phyloP scores from a whole-genome alignment of 2,329 filamentous ascomycete genomes.

The Exophiala sp. region DNA sequence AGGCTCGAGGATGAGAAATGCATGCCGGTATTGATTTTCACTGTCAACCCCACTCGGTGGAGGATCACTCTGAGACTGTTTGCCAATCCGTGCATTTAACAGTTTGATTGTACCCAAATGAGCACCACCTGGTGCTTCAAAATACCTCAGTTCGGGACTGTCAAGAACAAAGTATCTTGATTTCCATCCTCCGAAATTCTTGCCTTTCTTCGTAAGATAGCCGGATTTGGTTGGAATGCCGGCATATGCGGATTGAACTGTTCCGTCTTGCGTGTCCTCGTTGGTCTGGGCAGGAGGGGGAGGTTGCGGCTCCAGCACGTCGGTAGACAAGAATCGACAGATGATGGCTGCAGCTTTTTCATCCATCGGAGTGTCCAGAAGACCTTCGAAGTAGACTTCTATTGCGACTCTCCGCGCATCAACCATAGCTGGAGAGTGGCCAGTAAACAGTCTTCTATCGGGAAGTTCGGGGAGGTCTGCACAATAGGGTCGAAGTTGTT shows the following conservation, averaged over 20 bases:
- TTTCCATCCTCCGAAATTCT: constrained; percentile 99
- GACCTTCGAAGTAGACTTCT: constrained; percentile 78
- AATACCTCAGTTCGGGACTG: constrained; percentile 77
- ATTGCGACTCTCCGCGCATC: constrained; percentile 79
- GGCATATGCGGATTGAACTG: constrained; percentile 48
- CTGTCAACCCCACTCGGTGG: constrained; percentile 62
- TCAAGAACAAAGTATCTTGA: constrained; percentile 70
- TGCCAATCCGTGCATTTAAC: constrained; percentile 85
- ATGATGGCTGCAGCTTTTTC: constrained; percentile 72
- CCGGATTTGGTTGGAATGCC: constrained; percentile 73
- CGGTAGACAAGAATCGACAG: constrained; percentile 77
- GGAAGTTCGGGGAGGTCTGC: constrained; percentile 73
- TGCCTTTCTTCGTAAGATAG: constrained; percentile 92
- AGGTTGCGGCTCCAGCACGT: constrained; percentile 54
- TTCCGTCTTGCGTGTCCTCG: constrained; percentile 27
- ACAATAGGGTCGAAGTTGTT: constrained; percentile 71
- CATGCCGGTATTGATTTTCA: constrained; percentile 94
- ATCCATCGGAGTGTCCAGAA: constrained; percentile 79
- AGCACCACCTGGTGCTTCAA: constrained; percentile 82
- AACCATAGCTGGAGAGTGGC: constrained; percentile 88
- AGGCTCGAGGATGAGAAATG: constrained; percentile 89
- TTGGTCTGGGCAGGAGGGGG: constrained; percentile 30
- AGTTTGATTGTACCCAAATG: constrained; percentile 93
- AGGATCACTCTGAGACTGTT: constrained; percentile 53
- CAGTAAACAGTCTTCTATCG: constrained; percentile 80